phyloP scores from a whole-genome alignment of 768 basidiomycete species.

The Leccinum boreale region DNA sequence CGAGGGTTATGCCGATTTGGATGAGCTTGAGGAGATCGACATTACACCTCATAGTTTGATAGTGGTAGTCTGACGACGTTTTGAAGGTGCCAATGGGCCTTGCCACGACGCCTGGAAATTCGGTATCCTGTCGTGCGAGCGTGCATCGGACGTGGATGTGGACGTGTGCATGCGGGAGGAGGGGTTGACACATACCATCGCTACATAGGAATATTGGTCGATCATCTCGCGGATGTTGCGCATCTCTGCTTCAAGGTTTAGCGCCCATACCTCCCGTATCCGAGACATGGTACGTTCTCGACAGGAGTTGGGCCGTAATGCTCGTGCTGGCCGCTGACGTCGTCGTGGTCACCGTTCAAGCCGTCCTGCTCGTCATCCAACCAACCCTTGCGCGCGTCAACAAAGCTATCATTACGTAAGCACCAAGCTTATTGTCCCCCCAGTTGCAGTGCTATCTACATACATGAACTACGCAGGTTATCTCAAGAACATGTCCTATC shows the following conservation, averaged over 20 bases:
- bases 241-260: constrained; percentile 93
- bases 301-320: background rate
- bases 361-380: constrained; percentile 11
- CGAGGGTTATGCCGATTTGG: constrained; percentile 92
- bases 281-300: constrained; percentile 52
- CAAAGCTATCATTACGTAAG: constrained; percentile 27
- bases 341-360: constrained; percentile 21
- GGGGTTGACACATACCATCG: constrained; percentile 67
- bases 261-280: constrained; percentile 95
- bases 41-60: constrained; percentile 99
- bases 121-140: constrained; percentile 72
- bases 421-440: constrained; percentile 8
- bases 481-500: constrained; percentile 10
- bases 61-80: constrained; percentile 97
- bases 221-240: constrained; percentile 80
- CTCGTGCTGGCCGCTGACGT: constrained; percentile 7
- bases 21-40: constrained; percentile 98
- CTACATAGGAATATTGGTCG: constrained; percentile 89
- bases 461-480: constrained; percentile 4
- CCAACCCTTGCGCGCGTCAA: constrained; percentile 15
- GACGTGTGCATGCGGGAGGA: background rate
- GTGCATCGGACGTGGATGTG: constrained; percentile 1
- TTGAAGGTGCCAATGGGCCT: constrained; percentile 95
- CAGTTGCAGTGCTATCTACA: background rate
- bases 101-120: constrained; percentile 98